Percentiles rank a stretch among this genome's conserved stretches.
These are phyloP conservation scores for Gossypioides kirkii DNA, from an alignment of 345 rosid genomes.

Conservation along the genomic window DNA sequence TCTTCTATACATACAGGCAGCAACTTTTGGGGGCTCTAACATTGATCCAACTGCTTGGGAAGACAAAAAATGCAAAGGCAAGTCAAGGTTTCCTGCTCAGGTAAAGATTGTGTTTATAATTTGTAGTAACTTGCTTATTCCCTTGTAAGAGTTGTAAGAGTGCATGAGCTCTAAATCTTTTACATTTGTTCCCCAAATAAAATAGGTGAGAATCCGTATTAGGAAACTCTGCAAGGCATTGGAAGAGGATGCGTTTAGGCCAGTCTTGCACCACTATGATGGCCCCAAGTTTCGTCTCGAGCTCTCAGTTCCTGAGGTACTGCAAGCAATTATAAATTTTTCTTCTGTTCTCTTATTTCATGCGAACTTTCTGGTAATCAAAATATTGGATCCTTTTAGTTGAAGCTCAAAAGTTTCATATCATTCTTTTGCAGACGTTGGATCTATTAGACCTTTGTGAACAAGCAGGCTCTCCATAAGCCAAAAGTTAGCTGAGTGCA, in stretches of 20 bases:
- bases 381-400: not conserved
- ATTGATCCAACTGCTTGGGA: conserved; percentile 99
- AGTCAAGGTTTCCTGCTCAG: conserved; percentile 99
- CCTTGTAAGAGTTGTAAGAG: too few relatives aligned
- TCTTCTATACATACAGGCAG: conserved; percentile 47
- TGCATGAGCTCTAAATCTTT: not conserved
- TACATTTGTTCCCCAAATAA: not conserved
- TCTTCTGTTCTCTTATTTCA: not conserved
- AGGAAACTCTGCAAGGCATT: conserved; percentile 88
- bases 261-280: conserved; percentile 92
- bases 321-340: conserved; percentile 2
- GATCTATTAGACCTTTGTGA: conserved; percentile 87
- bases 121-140: not conserved
- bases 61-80: conserved; percentile 98
- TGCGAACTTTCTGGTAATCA: not conserved
- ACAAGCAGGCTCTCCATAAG: conserved; percentile 72
- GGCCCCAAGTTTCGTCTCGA: conserved; percentile 97
- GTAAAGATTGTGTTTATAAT: conserved; percentile 27
- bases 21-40: conserved; percentile 93
- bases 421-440: conserved; percentile 61
- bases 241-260: conserved; percentile 97
- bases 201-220: conserved; percentile 75
- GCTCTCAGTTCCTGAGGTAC: conserved; percentile 98
- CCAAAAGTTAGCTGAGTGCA: conserved; percentile 14
- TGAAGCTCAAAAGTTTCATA: not conserved